These are phyloP conservation scores for Jaapia argillacea DNA, from an alignment of 768 basidiomycete species.

Conservation along the genomic window DNA sequence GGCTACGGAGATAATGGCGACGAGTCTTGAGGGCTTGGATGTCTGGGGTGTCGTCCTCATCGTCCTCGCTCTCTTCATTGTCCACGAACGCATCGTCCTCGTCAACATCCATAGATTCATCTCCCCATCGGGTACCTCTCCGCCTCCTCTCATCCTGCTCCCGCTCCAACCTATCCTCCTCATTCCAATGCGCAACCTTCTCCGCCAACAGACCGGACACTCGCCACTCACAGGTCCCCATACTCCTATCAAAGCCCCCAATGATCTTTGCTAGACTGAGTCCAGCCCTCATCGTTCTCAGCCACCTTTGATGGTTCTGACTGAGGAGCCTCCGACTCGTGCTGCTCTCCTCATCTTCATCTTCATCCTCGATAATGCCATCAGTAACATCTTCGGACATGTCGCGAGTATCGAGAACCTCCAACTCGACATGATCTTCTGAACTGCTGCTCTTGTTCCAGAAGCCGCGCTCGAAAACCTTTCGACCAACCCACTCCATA, in stretches of 20 bases:
- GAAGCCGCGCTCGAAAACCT: constrained; percentile 87
- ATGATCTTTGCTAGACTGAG: constrained; percentile 60
- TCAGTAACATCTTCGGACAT: constrained; percentile 45
- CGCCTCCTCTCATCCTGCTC: constrained; percentile 62
- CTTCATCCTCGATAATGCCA: constrained; percentile 74
- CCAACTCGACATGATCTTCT: constrained; percentile 60
- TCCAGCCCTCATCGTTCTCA: constrained; percentile 59
- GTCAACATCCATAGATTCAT: constrained; percentile 62
- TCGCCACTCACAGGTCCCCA: constrained; percentile 49
- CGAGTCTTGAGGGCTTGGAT: constrained; percentile 78
- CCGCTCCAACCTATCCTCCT: constrained; percentile 55
- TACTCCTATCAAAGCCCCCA: constrained; percentile 64
- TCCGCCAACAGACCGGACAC: constrained; percentile 56
- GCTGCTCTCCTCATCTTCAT: constrained; percentile 34
- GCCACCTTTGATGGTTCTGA: constrained; percentile 76
- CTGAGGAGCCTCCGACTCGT: constrained; percentile 19
- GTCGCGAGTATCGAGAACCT: constrained; percentile 62
- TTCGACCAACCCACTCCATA: constrained; percentile 91
- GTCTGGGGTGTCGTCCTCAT: constrained; percentile 61
- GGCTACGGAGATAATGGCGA: constrained; percentile 57
- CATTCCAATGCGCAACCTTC: constrained; percentile 62
- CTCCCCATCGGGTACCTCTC: constrained; percentile 50
- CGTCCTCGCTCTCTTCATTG: constrained; percentile 36
- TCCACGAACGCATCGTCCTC: constrained; percentile 44
- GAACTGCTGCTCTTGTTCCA: constrained; percentile 64